Base-by-base conservation (phyloP, 345 rosid species). In the Schrenkiella parvula region DNA sequence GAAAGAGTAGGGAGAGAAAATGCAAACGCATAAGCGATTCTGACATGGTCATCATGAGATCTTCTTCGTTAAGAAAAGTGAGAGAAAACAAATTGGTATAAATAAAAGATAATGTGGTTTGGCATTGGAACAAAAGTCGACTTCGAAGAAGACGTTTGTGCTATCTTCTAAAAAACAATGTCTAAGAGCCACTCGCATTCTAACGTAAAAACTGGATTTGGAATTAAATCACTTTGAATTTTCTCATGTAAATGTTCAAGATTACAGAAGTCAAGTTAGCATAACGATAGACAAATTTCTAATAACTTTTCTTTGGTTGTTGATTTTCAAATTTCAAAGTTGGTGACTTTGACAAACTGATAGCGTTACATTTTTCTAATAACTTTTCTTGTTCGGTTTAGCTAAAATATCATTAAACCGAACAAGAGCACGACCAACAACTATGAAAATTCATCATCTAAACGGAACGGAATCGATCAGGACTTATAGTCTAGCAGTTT, bases 161-260 rank as follows among this genome's bases (percentile, higher is more conserved):
- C 31, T 50, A 50, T 12, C 55, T 2, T 50, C n/a, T 25, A 23
- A 50, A 13, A 4, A 50, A 23, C 17, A 50, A 50, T 23, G 55
- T 50, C 31, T 50, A 50, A 50, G 55, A 50, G 17, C 55, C 55
- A 50, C 55, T 50, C 55, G 13, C 23, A 41, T 60, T n/a, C 66
- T 26, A 15, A 21, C 12, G 19, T 58, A 25, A 12, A 41, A 41
- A 25, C 25, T 61, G 51, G 35, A 23, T 25, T 60, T 23, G 5
- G 4, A 25, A 26, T 28, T n/a, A 58, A 31, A 37, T 58, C 31
- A 37, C 29, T 21, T 21, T 21, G 31, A 21, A 35, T 13, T 21
- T 58, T 58, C 47, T 22, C 31, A 58, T 13, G 14, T 37, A 22
- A 12, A 13, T 37, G 46, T 59, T 59, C 64, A 38, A 38, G 38